Evolutionary conservation across 257 asterid genomes (phyloP).

Genomic region (Solanum paucissectum): DNA sequence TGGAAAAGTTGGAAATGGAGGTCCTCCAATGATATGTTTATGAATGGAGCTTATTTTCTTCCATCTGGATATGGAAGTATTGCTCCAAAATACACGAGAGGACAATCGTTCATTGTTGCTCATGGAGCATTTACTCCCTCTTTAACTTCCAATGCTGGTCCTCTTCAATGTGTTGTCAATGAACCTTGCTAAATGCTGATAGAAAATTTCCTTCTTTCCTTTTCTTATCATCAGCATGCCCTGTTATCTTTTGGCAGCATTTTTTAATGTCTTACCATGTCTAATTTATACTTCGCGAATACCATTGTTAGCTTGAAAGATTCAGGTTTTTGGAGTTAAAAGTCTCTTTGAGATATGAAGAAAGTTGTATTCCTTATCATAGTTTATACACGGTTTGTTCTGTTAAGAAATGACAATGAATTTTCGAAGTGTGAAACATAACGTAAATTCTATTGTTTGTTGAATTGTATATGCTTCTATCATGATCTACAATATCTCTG

Average conservation of each 20-base stretch:
- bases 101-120: constrained; percentile 51
- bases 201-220: neutral
- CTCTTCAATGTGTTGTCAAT: constrained; percentile 29
- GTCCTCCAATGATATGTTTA: constrained; percentile 48
- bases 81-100: constrained; percentile 35
- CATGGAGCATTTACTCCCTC: constrained; percentile 55
- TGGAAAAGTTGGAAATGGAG: constrained; percentile 85
- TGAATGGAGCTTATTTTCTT: constrained; percentile 69
- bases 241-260: neutral
- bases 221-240: neutral
- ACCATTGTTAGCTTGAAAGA: neutral
- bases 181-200: constrained; percentile 18
- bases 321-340: neutral
- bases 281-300: neutral
- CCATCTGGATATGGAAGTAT: constrained; percentile 64
- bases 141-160: constrained; percentile 57
- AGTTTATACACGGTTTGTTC: neutral
- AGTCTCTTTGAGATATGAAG: neutral
- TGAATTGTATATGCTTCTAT: neutral
- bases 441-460: neutral
- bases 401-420: neutral
- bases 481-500: neutral
- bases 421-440: neutral
- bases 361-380: neutral
- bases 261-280: neutral